Evolutionary conservation across 441 rosid species (phyloP).

Genomic region (Raphanus hybrid): DNA sequence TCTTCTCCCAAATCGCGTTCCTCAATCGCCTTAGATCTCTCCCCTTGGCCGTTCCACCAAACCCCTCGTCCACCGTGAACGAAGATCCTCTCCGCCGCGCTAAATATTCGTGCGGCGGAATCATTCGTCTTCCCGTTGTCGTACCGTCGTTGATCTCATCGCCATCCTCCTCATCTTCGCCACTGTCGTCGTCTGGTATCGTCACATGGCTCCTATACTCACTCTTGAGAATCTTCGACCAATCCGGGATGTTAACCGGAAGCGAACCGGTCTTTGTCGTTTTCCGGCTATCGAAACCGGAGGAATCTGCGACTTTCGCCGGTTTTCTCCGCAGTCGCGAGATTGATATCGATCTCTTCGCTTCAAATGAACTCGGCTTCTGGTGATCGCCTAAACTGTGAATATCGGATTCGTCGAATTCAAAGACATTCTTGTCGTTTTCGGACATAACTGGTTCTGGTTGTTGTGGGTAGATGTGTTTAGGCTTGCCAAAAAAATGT

Average conservation of each 20-base stretch:
- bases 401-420: slow-evolving; percentile 71
- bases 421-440: slow-evolving; percentile 44
- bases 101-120: slow-evolving; percentile 71
- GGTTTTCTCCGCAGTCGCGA: slow-evolving; percentile 49
- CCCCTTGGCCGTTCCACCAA: slow-evolving; percentile 68
- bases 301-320: slow-evolving; percentile 35
- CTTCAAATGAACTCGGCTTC: slow-evolving; percentile 20
- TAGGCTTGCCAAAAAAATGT: slow-evolving; percentile 44
- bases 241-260: slow-evolving; percentile 87
- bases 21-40: slow-evolving; percentile 64
- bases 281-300: slow-evolving; percentile 5
- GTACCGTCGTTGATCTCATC: slow-evolving; percentile 37
- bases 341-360: slow-evolving; percentile 45
- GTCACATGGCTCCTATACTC: slow-evolving; percentile 39
- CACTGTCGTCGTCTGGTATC: slow-evolving; percentile 37
- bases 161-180: slow-evolving; percentile 34
- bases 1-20: slow-evolving; percentile 68
- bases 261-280: slow-evolving; percentile 48
- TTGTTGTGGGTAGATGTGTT: slow-evolving; percentile 45
- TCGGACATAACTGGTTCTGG: slow-evolving; percentile 25
- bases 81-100: slow-evolving; percentile 68
- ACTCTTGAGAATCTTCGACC: slow-evolving; percentile 73
- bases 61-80: slow-evolving; percentile 61
- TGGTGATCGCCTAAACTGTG: slow-evolving; percentile 45
- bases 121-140: slow-evolving; percentile 37